Evolutionary conservation across 2,329 filamentous ascomycete species (phyloP).

Genomic region (Penicillium sp.): DNA sequence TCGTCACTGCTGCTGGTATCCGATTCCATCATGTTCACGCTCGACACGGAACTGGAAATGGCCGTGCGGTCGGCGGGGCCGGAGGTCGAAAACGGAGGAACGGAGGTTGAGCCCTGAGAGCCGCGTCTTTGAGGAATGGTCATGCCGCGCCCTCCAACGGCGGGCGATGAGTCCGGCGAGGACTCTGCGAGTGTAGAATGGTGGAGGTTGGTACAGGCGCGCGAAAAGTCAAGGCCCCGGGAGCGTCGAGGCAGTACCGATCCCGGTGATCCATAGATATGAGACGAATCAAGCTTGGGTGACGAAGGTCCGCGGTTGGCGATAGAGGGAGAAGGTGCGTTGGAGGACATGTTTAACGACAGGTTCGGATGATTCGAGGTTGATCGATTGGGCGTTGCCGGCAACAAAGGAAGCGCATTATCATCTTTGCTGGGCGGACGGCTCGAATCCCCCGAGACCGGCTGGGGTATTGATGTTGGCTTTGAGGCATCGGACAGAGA

Average conservation of each 20-base stretch:
- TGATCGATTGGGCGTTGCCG: slow-evolving; percentile 69
- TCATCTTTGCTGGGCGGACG: slow-evolving; percentile 63
- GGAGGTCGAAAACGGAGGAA: slow-evolving; percentile 66
- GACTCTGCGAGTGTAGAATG: slow-evolving; percentile 91
- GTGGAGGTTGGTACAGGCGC: slow-evolving; percentile 88
- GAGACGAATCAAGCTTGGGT: slow-evolving; percentile 77
- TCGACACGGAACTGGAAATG: slow-evolving; percentile 76
- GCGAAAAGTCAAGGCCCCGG: slow-evolving; percentile 85
- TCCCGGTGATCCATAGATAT: slow-evolving; percentile 79
- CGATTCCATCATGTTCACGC: slow-evolving; percentile 71
- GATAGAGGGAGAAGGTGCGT: slow-evolving; percentile 48
- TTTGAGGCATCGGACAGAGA: slow-evolving; percentile 64
- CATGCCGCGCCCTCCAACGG: slow-evolving; percentile 65
- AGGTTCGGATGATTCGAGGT: slow-evolving; percentile 61
- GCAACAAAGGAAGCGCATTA: slow-evolving; percentile 51
- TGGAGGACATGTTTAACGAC: slow-evolving; percentile 58
- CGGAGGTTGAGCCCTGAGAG: slow-evolving; percentile 57
- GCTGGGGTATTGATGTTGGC: slow-evolving; percentile 55
- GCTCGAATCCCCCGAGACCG: slow-evolving; percentile 51
- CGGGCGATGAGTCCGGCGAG: slow-evolving; percentile 86
- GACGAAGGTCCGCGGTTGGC: slow-evolving; percentile 66
- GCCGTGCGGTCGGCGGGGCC: slow-evolving; percentile 64
- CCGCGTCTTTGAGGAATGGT: slow-evolving; percentile 55
- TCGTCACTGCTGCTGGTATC: slow-evolving; percentile 72
- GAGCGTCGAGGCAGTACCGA: slow-evolving; percentile 86